Evolutionary conservation across 78 protist species (phyloP).

Genomic region (Dictyostelium intermedium): DNA sequence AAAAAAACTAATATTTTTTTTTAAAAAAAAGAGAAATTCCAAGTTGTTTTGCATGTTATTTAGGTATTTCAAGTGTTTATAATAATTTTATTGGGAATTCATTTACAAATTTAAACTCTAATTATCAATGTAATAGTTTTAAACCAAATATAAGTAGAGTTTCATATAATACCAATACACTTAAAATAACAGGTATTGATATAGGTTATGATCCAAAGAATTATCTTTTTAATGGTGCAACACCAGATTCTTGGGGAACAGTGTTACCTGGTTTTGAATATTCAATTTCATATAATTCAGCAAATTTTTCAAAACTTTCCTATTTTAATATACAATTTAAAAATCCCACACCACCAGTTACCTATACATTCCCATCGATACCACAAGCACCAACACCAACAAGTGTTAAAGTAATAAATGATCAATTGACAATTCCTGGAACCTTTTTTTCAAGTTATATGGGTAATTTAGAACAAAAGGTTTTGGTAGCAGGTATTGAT

Average conservation of each 20-base stretch:
- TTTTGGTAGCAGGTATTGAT: not conserved
- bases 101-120: not conserved
- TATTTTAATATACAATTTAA: not conserved
- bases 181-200: not conserved
- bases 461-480: not conserved
- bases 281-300: not conserved
- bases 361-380: not conserved
- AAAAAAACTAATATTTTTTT: too few species aligned
- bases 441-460: not conserved
- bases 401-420: not conserved
- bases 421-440: not conserved
- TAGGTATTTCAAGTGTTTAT: not conserved
- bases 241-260: not conserved
- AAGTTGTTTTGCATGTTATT: not conserved
- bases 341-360: not conserved
- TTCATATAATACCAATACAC: not conserved
- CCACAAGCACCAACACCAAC: not conserved
- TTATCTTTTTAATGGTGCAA: not conserved
- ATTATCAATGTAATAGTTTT: not conserved
- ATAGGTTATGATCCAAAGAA: not conserved
- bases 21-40: not conserved
- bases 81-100: not conserved
- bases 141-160: not conserved
- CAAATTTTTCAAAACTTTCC: not conserved
- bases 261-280: not conserved